Base-by-base conservation (phyloP, 2,329 filamentous ascomycete species). In the Ascochyta koolunga region DNA sequence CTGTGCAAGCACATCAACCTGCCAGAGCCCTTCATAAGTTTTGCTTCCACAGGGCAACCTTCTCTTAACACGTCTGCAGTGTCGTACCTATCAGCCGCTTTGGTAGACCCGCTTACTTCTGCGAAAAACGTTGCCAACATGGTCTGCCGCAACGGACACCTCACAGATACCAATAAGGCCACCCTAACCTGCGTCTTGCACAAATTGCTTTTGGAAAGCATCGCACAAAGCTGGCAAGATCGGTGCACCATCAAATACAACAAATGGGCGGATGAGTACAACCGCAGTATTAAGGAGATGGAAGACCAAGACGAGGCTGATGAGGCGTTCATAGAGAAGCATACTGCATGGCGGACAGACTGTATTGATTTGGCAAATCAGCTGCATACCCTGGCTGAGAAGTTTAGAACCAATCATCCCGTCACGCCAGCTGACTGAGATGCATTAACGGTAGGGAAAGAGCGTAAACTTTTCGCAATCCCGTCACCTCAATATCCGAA, bases 381-480 rank as follows among this genome's bases (percentile, higher is more conserved):
- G 22, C 35, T 45, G 5, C 4, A 29, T 1, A 29, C 4, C 1
- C 3, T 51, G 4, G 4, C 24, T 2, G 10, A 39, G 0, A 45
- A 15, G 19, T 44, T 41, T 7, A 2, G 15, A 2, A 7, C n/a
- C 41, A 8, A 25, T n/a, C 27, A 33, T 7, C n/a, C 18, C 7
- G 41, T 39, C 2, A 25, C 32, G 11, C 39, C 36, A 9, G 36
- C 21, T n/a, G 36, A 46, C 22, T 52, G 41, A 36, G 29, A 41
- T 25, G 42, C 16, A 10, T 4, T 32, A 4, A 33, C 24, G 6
- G 24, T 7, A 18, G 49, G 42, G 6, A 35, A 29, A 16, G 50
- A 53, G 43, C 25, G 25, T 10, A 47, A 42, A 24, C 32, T 25
- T 1, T 22, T 43, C 4, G 25, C 35, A 9, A 4, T 43, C 2